Conservation (phyloP, 768 basidiomycete species). For the Jaapia argillacea region DNA sequence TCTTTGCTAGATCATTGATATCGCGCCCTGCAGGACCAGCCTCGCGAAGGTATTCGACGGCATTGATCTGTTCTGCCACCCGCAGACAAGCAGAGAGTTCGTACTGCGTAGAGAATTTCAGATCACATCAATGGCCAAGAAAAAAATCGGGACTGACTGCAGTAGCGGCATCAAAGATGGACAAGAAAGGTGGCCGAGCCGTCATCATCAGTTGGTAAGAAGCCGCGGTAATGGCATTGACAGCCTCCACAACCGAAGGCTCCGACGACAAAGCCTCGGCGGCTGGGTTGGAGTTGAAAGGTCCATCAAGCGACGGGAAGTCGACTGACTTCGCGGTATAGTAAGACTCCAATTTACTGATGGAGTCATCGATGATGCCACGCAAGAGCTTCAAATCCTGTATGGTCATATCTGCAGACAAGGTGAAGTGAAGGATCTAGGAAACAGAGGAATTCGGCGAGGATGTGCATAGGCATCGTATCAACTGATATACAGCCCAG, state of each 20-base stretch:
- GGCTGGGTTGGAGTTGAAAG: background rate
- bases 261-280: background rate
- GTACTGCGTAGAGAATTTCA: too few species aligned
- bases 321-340: background rate
- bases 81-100: conserved; percentile 4
- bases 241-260: background rate
- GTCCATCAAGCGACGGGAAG: background rate
- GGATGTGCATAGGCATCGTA: too few species aligned
- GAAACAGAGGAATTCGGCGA: too few species aligned
- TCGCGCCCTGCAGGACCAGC: conserved; percentile 6
- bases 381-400: background rate
- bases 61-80: conserved; percentile 5
- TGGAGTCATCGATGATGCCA: background rate
- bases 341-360: background rate
- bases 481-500: too few species aligned
- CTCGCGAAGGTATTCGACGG: conserved; percentile 9
- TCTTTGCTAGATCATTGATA: background rate
- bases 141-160: background rate
- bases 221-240: background rate
- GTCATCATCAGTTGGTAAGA: background rate
- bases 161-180: background rate
- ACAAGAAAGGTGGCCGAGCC: background rate
- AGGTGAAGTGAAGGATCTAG: background rate
- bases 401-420: background rate
- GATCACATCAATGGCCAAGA: too few species aligned